These are phyloP conservation scores for Gastrodia elata DNA, from an alignment of 106 monocot species.

Conservation along the genomic window DNA sequence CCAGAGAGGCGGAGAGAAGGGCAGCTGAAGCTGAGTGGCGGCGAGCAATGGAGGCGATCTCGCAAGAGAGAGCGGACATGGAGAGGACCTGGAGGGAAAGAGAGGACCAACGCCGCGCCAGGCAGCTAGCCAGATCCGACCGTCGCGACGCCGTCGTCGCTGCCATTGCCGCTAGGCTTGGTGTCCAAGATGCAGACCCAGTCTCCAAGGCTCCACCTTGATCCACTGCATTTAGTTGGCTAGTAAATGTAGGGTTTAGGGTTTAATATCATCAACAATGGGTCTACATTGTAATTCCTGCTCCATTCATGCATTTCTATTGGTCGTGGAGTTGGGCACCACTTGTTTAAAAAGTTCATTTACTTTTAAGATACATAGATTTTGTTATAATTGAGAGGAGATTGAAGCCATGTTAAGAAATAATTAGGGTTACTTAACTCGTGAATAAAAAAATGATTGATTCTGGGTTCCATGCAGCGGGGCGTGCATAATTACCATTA, in stretches of 20 bases:
- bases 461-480: background rate
- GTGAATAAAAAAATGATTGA: background rate
- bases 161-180: constrained; percentile 39
- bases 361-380: too few relatives aligned
- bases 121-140: constrained; percentile 55
- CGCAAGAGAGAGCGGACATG: constrained; percentile 36
- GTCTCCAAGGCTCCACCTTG: too few relatives aligned
- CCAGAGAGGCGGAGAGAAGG: constrained; percentile 59
- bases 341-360: too few relatives aligned
- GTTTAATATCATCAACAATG: too few relatives aligned
- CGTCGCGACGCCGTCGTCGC: constrained; percentile 41
- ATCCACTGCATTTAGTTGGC: too few relatives aligned
- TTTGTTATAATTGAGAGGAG: too few relatives aligned
- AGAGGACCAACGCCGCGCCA: constrained; percentile 53
- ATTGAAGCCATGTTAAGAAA: background rate
- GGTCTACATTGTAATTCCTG: too few relatives aligned
- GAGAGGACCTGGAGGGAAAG: constrained; percentile 56
- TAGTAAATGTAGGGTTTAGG: too few relatives aligned
- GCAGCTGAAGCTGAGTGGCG: constrained; percentile 46
- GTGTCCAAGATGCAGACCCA: background rate
- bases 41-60: constrained; percentile 36
- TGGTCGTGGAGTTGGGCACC: too few relatives aligned
- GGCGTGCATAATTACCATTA: background rate
- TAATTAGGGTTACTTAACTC: too few relatives aligned
- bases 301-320: too few relatives aligned